phyloP scores from a whole-genome alignment of 2,329 filamentous ascomycete species.

The Neurospora crassa region DNA sequence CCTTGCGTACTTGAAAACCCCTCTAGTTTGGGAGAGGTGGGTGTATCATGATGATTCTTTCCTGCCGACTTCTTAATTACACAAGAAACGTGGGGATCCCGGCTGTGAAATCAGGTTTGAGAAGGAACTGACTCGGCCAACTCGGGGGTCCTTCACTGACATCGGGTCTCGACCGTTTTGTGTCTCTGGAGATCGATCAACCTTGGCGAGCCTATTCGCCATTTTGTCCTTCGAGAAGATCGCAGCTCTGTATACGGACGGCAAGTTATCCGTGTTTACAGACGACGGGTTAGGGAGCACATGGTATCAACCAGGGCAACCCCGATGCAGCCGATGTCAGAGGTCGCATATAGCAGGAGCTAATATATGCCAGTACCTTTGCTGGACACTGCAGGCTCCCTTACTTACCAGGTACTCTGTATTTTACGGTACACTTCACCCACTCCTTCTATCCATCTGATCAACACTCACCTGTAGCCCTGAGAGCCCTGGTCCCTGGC shows the following conservation, averaged over 20 bases:
- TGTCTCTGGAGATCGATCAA: slow-evolving; percentile 27
- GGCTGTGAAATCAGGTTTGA: neutral
- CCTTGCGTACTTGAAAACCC: slow-evolving; percentile 1
- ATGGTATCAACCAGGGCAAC: slow-evolving; percentile 21
- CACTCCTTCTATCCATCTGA: slow-evolving; percentile 17
- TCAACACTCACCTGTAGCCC: slow-evolving; percentile 18
- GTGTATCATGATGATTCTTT: neutral
- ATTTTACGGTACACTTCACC: slow-evolving; percentile 11
- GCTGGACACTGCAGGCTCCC: neutral
- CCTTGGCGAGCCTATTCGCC: neutral
- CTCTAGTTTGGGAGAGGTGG: neutral
- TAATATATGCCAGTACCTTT: slow-evolving; percentile 30
- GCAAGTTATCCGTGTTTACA: slow-evolving; percentile 12
- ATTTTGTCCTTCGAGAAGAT: neutral
- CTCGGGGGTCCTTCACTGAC: slow-evolving; percentile 7
- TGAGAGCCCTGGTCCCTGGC: slow-evolving; percentile 28
- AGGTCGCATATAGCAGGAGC: slow-evolving; percentile 30
- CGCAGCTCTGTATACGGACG: slow-evolving; percentile 5
- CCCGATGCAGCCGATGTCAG: slow-evolving; percentile 31
- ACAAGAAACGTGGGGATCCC: slow-evolving; percentile 1
- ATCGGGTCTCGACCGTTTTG: slow-evolving; percentile 28
- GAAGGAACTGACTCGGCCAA: slow-evolving; percentile 1
- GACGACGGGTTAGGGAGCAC: slow-evolving; percentile 17
- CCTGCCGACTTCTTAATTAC: neutral
- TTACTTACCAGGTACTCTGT: slow-evolving; percentile 14